These are phyloP conservation scores for Pythium brachiatum DNA, from an alignment of 352 stramenopile species.

Conservation along the genomic window DNA sequence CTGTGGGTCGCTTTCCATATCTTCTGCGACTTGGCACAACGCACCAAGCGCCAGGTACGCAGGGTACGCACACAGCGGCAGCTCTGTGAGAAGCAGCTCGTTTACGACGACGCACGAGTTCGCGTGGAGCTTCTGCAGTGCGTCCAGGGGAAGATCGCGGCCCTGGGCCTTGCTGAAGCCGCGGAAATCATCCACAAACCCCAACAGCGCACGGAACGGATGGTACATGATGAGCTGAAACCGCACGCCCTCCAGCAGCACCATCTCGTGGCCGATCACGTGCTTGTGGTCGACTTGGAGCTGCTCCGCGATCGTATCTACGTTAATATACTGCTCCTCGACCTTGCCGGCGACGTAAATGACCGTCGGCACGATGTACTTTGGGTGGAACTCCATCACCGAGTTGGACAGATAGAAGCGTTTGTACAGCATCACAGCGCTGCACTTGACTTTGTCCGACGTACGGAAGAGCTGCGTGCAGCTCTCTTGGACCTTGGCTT, in stretches of 20 bases:
- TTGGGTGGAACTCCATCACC: constrained; percentile 88
- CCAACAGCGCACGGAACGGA: constrained; percentile 74
- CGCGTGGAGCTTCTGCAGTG: constrained; percentile 77
- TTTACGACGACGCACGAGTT: constrained; percentile 73
- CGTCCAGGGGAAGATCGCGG: constrained; percentile 58
- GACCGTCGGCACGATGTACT: constrained; percentile 77
- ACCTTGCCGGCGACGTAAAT: constrained; percentile 90
- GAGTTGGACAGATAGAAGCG: constrained; percentile 89
- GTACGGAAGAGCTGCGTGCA: constrained; percentile 84
- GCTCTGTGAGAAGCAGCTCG: constrained; percentile 71
- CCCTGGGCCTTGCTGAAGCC: constrained; percentile 59
- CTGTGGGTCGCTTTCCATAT: constrained; percentile 36
- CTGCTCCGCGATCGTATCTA: constrained; percentile 81
- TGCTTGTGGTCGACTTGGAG: constrained; percentile 83
- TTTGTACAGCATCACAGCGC: constrained; percentile 83
- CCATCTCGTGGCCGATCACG: constrained; percentile 87
- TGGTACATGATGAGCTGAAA: constrained; percentile 91
- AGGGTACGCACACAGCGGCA: constrained; percentile 63
- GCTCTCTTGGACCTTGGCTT: constrained; percentile 80
- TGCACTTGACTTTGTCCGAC: constrained; percentile 87
- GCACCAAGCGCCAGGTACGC: constrained; percentile 68
- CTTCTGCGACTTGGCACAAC: constrained; percentile 51
- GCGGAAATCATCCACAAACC: constrained; percentile 84
- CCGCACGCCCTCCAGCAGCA: constrained; percentile 80
- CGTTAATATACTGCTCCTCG: constrained; percentile 89